Conservation (phyloP, 2,329 filamentous ascomycete species). For the Cladophialophora carrionii region DNA sequence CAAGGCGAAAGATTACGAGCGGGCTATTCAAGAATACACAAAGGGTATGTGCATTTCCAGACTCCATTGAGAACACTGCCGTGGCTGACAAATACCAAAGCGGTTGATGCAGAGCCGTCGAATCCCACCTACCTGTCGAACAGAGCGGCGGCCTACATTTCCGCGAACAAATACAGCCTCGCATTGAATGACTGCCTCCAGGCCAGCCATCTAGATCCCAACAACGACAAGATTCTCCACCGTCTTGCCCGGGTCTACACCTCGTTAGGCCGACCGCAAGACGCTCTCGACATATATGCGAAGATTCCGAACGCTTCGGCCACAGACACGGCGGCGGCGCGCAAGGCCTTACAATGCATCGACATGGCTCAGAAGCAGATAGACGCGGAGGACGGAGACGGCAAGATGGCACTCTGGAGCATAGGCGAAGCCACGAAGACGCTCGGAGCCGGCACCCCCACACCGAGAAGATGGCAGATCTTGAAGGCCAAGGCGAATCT, state of each 20-base stretch:
- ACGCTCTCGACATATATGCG: constrained; percentile 80
- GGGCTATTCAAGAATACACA: constrained; percentile 89
- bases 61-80: constrained; percentile 13
- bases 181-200: constrained; percentile 85
- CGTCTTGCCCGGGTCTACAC: constrained; percentile 89
- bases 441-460: constrained; percentile 72
- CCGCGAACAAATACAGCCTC: constrained; percentile 73
- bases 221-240: constrained; percentile 84
- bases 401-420: constrained; percentile 89
- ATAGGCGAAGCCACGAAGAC: constrained; percentile 86
- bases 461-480: constrained; percentile 90
- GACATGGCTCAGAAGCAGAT: constrained; percentile 77
- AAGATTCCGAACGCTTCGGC: constrained; percentile 75
- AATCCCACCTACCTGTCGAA: constrained; percentile 93
- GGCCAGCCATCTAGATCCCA: constrained; percentile 79
- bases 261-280: constrained; percentile 79
- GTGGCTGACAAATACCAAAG: constrained; percentile 54
- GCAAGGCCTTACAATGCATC: constrained; percentile 71
- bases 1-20: constrained; percentile 87
- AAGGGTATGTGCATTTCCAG: constrained; percentile 66
- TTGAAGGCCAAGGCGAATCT: constrained; percentile 90
- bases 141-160: constrained; percentile 91
- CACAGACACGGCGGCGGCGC: constrained; percentile 82
- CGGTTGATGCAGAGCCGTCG: constrained; percentile 81
- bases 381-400: constrained; percentile 68